Evolutionary conservation across 768 basidiomycete genomes (phyloP).

Genomic region (Phylloporus arenicola): DNA sequence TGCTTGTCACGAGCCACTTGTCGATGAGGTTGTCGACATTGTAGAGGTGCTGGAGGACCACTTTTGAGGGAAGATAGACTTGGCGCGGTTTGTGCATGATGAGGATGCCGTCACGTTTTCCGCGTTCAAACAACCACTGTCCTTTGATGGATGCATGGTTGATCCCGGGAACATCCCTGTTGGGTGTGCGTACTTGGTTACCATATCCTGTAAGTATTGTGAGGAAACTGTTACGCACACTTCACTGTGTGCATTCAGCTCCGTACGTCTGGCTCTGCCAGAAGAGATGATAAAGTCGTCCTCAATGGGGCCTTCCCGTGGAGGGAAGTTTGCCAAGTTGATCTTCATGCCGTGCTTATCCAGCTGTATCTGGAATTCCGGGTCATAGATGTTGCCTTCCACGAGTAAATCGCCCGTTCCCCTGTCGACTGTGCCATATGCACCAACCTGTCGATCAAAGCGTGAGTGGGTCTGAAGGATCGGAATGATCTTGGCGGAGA

Average conservation of each 20-base stretch:
- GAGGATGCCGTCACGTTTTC: conserved; percentile 29
- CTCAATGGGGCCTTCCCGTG: conserved; percentile 15
- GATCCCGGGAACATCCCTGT: conserved; percentile 14
- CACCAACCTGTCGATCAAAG: conserved; percentile 27
- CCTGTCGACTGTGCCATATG: conserved; percentile 30
- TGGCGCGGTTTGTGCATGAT: conserved; percentile 29
- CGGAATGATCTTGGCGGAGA: not conserved
- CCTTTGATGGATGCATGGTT: conserved; percentile 27
- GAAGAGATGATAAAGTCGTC: conserved; percentile 23
- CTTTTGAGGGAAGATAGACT: conserved; percentile 14
- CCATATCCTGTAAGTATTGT: not conserved
- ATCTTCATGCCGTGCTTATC: conserved; percentile 10
- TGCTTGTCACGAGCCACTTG: conserved; percentile 31
- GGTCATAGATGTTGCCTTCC: conserved; percentile 36
- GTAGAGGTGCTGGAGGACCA: conserved; percentile 24
- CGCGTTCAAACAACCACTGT: conserved; percentile 26
- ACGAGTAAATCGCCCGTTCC: conserved; percentile 27
- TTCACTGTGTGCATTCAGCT: conserved; percentile 9
- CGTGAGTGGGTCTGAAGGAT: not conserved
- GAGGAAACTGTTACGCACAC: conserved; percentile 10
- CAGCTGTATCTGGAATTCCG: conserved; percentile 14
- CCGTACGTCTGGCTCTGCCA: conserved; percentile 10
- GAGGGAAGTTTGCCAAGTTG: conserved; percentile 14
- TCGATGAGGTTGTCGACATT: conserved; percentile 22
- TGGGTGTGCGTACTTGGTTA: not conserved